These are phyloP conservation scores for Candida nemodendra DNA, from an alignment of 805 yeast genomes.

Conservation along the genomic window DNA sequence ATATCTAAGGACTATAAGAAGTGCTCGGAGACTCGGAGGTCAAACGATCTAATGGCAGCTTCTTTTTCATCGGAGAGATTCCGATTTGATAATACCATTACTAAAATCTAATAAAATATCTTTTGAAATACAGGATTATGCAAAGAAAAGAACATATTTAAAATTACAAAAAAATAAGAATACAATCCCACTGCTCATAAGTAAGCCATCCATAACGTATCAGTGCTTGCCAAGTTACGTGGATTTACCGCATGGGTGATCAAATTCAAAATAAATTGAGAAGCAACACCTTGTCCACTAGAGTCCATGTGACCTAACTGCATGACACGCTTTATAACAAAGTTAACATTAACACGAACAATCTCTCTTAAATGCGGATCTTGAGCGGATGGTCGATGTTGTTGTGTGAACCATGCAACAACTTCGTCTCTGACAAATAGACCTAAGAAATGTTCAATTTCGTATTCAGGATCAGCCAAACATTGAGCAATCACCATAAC, in stretches of 20 bases:
- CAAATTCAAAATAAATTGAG: slow-evolving; percentile 86
- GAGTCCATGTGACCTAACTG: slow-evolving; percentile 58
- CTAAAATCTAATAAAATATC: no score
- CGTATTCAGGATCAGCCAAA: slow-evolving; percentile 86
- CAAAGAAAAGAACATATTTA: no score
- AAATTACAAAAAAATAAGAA: no score
- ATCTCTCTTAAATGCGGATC: slow-evolving; percentile 83
- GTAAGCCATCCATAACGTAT: slow-evolving; percentile 94
- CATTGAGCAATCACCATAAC: slow-evolving; percentile 85
- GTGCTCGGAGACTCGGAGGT: not conserved
- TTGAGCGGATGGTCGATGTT: slow-evolving; percentile 78
- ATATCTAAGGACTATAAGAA: slow-evolving; percentile 19
- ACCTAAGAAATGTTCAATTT: slow-evolving; percentile 87
- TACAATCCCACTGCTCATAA: no score
- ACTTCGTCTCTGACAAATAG: slow-evolving; percentile 95
- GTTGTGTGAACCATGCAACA: slow-evolving; percentile 88
- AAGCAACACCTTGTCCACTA: slow-evolving; percentile 70
- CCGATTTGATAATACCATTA: no score
- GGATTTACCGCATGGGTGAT: slow-evolving; percentile 96
- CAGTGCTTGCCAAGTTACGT: slow-evolving; percentile 86
- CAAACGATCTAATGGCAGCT: not conserved
- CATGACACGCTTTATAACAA: slow-evolving; percentile 73
- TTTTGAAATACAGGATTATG: no score
- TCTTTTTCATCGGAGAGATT: no score
- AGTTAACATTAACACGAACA: slow-evolving; percentile 84